Evolutionary conservation across 768 basidiomycete genomes (phyloP).

Genomic region (Udeniomyces megalosporus): DNA sequence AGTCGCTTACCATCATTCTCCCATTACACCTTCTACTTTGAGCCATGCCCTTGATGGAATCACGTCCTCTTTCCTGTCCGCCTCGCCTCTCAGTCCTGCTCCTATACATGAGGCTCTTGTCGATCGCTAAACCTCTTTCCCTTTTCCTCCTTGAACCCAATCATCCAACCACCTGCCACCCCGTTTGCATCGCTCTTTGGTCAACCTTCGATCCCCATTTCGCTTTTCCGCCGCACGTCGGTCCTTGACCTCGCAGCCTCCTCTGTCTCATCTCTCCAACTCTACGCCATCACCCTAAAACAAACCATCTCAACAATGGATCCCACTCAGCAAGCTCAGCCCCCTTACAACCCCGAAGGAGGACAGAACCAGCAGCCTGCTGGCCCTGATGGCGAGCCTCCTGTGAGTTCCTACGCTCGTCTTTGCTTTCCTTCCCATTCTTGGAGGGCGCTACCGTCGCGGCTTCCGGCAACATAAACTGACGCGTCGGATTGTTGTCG

Average conservation of each 20-base stretch:
- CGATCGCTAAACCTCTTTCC: slow-evolving; percentile 18
- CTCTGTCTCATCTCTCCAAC: neutral
- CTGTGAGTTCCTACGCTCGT: neutral
- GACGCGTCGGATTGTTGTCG: neutral
- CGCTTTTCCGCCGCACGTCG: too few relatives aligned
- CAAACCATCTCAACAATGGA: neutral
- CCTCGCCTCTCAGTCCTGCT: neutral
- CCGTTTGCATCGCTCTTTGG: too few relatives aligned
- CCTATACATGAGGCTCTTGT: slow-evolving; percentile 40
- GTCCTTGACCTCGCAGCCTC: neutral
- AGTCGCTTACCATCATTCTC: neutral
- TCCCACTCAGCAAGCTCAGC: slow-evolving; percentile 1
- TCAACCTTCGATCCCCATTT: neutral
- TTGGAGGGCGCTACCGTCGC: too few relatives aligned
- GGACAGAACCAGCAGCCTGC: slow-evolving; percentile 4
- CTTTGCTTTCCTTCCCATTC: neutral
- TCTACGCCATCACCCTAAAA: neutral
- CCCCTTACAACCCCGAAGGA: slow-evolving; percentile 5
- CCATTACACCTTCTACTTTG: neutral
- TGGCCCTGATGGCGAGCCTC: slow-evolving; percentile 6
- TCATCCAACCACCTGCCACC: neutral
- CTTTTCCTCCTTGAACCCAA: neutral
- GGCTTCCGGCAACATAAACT: too few relatives aligned
- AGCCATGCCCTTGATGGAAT: neutral
- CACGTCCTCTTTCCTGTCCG: neutral